These are phyloP conservation scores for Sphaerulina musiva DNA, from an alignment of 2,329 filamentous ascomycete species.

Conservation along the genomic window DNA sequence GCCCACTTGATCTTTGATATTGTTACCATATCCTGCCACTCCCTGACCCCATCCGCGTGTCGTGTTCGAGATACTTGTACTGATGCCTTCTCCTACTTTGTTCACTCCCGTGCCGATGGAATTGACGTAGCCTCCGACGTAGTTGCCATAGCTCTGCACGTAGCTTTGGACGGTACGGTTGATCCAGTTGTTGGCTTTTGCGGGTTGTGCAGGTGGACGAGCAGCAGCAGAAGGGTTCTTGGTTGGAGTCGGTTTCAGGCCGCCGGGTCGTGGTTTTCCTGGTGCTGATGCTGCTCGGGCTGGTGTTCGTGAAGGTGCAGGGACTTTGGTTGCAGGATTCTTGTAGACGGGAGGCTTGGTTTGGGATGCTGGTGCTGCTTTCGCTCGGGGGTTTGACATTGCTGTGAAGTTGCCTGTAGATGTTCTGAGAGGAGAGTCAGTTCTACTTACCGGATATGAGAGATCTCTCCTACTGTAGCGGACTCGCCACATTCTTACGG, in stretches of 20 bases:
- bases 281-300: constrained; percentile 6
- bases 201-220: constrained; percentile 5
- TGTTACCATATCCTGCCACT: constrained; percentile 46
- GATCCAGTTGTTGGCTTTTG: constrained; percentile 39
- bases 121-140: constrained; percentile 39
- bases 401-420: not conserved
- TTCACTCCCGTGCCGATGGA: constrained; percentile 44
- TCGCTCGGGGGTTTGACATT: constrained; percentile 11
- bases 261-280: constrained; percentile 6
- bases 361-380: constrained; percentile 12
- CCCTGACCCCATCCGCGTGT: constrained; percentile 44
- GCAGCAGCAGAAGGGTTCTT: constrained; percentile 10
- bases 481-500: constrained; percentile 7
- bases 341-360: constrained; percentile 12
- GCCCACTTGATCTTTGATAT: constrained; percentile 44
- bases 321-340: constrained; percentile 13
- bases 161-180: constrained; percentile 40
- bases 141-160: constrained; percentile 41
- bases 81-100: constrained; percentile 41
- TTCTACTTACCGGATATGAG: not conserved
- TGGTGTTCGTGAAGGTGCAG: constrained; percentile 3
- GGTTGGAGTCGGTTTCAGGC: constrained; percentile 11
- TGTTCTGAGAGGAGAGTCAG: not conserved
- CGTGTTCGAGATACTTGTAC: constrained; percentile 39
- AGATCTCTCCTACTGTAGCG: not conserved